Evolutionary conservation across 805 yeast species (phyloP).

Genomic region (Metschnikowia orientalis): DNA sequence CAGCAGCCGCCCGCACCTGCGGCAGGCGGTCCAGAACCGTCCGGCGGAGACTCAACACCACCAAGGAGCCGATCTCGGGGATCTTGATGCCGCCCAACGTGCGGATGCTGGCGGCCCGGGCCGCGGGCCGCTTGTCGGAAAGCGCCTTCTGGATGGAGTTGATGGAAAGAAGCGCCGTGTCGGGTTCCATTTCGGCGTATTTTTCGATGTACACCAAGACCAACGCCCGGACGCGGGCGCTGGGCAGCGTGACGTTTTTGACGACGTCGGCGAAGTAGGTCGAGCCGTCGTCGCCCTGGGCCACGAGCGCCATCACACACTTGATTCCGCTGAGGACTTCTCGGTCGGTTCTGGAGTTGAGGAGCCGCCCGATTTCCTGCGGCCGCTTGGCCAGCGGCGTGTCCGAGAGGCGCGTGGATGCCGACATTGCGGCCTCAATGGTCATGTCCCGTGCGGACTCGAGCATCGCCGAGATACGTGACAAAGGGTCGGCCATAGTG

Average conservation of each 20-base stretch:
- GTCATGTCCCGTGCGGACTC: slow-evolving; percentile 79
- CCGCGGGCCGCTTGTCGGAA: slow-evolving; percentile 61
- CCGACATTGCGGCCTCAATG: slow-evolving; percentile 77
- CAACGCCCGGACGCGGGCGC: slow-evolving; percentile 63
- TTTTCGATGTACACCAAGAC: slow-evolving; percentile 71
- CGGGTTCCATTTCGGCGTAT: slow-evolving; percentile 81
- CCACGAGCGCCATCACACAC: slow-evolving; percentile 35
- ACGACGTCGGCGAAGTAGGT: slow-evolving; percentile 77
- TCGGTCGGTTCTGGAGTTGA: slow-evolving; percentile 66
- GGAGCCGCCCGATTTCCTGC: slow-evolving; percentile 57
- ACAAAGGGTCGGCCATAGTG: slow-evolving; percentile 45
- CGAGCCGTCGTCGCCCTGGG: slow-evolving; percentile 39
- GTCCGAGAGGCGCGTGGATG: slow-evolving; percentile 62
- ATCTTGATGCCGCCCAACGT: slow-evolving; percentile 81
- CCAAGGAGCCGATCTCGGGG: slow-evolving; percentile 75
- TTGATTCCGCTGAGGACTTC: slow-evolving; percentile 41
- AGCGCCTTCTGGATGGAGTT: slow-evolving; percentile 87
- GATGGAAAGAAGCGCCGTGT: slow-evolving; percentile 81
- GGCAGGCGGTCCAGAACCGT: slow-evolving; percentile 69
- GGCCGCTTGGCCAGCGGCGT: slow-evolving; percentile 58
- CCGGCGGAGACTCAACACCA: slow-evolving; percentile 67
- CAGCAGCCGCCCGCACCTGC: slow-evolving; percentile 73
- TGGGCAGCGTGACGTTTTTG: slow-evolving; percentile 71
- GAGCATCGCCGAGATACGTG: slow-evolving; percentile 62
- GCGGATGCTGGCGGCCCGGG: slow-evolving; percentile 69